Evolutionary conservation across 2,329 filamentous ascomycete species (phyloP), one percentile per base, ranked within the genome.

Genomic region (Verticillium klebahnii): DNA sequence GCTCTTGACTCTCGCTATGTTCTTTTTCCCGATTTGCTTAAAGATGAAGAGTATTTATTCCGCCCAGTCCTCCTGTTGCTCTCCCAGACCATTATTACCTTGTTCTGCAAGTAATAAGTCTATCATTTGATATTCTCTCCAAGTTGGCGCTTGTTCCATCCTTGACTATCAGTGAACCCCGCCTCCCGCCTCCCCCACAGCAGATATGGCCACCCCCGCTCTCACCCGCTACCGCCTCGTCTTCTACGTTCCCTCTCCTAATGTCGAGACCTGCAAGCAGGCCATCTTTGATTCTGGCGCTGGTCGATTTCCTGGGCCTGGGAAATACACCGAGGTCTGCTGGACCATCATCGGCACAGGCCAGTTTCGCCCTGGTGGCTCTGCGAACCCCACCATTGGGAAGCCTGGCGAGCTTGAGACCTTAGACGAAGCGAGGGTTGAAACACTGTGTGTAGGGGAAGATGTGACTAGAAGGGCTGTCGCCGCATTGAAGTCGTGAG

Each of bases 301-400:
- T 2, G 84, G 85, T 31, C 74, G 78, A 12, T 83, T 82, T 61
- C 80, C 82, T 0, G 75, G 75, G 0, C 68, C 76, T 1, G 81
- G 80, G n/a, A 79, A 78, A 67, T 86, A 86, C 68, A 83, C 80
- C 29, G 82, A 87, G 66, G 82, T 77, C 69, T 81, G 80, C 71
- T 87, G 78, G 76, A 75, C 76, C 2, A 72, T 75, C 0, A 65
- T 73, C 4, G 89, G 89, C 5, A 85, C 77, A 0, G 87, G 87
- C 0, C 88, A 91, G 69, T 92, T 91, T 72, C 82, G 85, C 0
- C 88, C 88, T 0, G 85, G 85, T 0, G 78, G 80, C 60, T 71
- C 77, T 0, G 86, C 89, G 1, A 87, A 87, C 57, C 89, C 89
- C 3, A 75, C 85, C 68, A 85, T 90, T 64, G 89, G 89, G 0